These are phyloP conservation scores for Amanita subjunquillea DNA, from an alignment of 768 basidiomycete genomes.

Conservation along the genomic window DNA sequence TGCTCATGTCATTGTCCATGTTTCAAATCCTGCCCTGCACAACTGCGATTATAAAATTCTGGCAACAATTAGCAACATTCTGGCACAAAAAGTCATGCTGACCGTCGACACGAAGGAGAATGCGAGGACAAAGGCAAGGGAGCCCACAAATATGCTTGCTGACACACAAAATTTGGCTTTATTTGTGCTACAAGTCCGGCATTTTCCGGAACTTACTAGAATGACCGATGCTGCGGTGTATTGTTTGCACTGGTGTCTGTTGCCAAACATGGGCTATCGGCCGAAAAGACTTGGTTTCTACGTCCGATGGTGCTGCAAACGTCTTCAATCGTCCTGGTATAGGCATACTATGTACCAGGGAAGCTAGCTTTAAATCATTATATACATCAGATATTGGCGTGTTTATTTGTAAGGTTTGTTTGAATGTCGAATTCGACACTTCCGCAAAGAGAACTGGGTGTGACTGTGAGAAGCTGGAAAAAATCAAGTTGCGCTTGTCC, in stretches of 20 bases:
- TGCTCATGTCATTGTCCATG: not conserved
- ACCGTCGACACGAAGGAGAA: not conserved
- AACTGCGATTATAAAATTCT: not conserved
- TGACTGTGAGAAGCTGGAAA: conserved; percentile 5
- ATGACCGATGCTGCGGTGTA: not conserved
- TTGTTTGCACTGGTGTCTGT: not conserved
- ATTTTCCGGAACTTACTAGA: not conserved
- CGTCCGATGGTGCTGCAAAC: too few relatives aligned
- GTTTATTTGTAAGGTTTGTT: not conserved
- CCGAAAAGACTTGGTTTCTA: too few relatives aligned
- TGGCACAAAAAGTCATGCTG: not conserved
- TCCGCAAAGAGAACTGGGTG: not conserved
- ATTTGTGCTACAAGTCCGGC: not conserved
- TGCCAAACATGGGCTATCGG: not conserved
- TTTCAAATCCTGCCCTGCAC: not conserved
- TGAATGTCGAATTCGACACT: too few relatives aligned
- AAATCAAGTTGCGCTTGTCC: not conserved
- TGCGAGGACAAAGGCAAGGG: not conserved
- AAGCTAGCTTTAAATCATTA: too few relatives aligned
- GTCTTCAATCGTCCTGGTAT: too few relatives aligned
- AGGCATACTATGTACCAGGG: too few relatives aligned
- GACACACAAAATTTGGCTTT: not conserved
- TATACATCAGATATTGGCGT: too few relatives aligned
- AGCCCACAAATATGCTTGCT: not conserved
- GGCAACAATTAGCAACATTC: not conserved